These are phyloP conservation scores for Ophiostoma angusticollis DNA, from an alignment of 2,329 filamentous ascomycete genomes.

Conservation along the genomic window DNA sequence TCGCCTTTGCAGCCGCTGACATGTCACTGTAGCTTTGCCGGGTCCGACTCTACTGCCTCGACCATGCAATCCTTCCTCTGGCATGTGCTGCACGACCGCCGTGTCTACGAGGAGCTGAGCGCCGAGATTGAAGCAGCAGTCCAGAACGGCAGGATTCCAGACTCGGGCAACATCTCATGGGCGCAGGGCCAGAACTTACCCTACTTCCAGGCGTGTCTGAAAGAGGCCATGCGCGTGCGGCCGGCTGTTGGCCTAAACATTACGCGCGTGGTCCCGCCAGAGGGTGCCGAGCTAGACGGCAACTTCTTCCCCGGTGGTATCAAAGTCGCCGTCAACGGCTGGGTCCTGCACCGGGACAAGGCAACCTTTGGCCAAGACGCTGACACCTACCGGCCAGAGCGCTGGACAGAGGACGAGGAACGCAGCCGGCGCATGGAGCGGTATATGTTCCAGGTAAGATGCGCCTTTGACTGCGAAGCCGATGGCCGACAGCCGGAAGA, in stretches of 20 bases:
- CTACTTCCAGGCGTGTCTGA: slow-evolving; percentile 45
- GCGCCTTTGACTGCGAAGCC: too few species aligned
- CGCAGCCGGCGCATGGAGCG: slow-evolving; percentile 34
- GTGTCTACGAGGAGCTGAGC: slow-evolving; percentile 27
- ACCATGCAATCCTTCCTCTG: slow-evolving; percentile 46
- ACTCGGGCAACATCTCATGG: slow-evolving; percentile 33
- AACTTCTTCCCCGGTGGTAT: slow-evolving; percentile 39
- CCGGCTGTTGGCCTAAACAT: slow-evolving; percentile 44
- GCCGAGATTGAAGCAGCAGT: slow-evolving; percentile 33
- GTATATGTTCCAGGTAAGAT: slow-evolving; percentile 46
- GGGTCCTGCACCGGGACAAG: slow-evolving; percentile 37
- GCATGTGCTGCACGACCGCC: slow-evolving; percentile 31
- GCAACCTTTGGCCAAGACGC: slow-evolving; percentile 38
- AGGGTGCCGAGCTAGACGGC: slow-evolving; percentile 39
- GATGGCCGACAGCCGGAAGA: too few species aligned
- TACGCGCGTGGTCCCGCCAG: slow-evolving; percentile 35
- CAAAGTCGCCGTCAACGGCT: slow-evolving; percentile 39
- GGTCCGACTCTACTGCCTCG: slow-evolving; percentile 47
- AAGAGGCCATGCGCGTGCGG: slow-evolving; percentile 42
- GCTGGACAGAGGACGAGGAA: slow-evolving; percentile 39
- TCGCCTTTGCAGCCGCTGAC: background rate
- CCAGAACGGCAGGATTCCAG: slow-evolving; percentile 20
- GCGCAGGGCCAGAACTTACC: slow-evolving; percentile 33
- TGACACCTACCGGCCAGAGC: slow-evolving; percentile 38
- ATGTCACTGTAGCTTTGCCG: slow-evolving; percentile 35